phyloP scores from a whole-genome alignment of 306 rosid species.

The Elaeagnus macrophylla region DNA sequence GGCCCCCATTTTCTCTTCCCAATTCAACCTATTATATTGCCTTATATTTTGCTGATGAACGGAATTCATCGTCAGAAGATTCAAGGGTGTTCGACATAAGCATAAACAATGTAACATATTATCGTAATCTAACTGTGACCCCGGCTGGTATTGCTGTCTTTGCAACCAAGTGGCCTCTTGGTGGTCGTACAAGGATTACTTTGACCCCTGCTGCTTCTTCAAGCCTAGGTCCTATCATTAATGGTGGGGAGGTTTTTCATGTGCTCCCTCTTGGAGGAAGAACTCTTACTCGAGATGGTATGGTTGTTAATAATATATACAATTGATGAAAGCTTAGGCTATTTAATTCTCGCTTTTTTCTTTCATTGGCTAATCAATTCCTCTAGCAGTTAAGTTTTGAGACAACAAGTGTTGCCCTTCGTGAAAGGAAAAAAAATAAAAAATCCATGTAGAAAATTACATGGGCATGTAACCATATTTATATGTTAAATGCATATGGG shows the following conservation, averaged over 20 bases:
- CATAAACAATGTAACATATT: constrained; percentile 52
- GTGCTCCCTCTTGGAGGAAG: constrained; percentile 52
- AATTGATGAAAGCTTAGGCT: not conserved
- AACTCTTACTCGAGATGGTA: constrained; percentile 81
- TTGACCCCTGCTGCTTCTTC: constrained; percentile 53
- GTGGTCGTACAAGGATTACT: constrained; percentile 50
- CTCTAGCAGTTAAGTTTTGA: no score
- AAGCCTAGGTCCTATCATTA: constrained; percentile 58
- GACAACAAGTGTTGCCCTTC: no score
- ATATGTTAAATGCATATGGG: no score
- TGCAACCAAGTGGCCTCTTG: constrained; percentile 75
- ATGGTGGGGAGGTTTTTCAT: constrained; percentile 67
- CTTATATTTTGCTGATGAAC: constrained; percentile 64
- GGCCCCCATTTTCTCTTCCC: constrained; percentile 57
- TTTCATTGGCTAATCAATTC: no score
- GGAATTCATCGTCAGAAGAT: constrained; percentile 13
- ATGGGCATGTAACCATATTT: no score
- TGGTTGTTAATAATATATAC: not conserved
- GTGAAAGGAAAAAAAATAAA: no score
- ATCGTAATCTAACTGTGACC: constrained; percentile 41
- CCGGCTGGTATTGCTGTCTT: constrained; percentile 61
- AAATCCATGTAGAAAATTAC: no score
- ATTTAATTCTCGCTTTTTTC: not conserved
- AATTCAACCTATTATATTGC: constrained; percentile 55
- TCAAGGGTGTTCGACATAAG: constrained; percentile 49